Base-by-base conservation (phyloP, 202 grass and related monocot species). In the Miscanthus sacchariflorus region DNA sequence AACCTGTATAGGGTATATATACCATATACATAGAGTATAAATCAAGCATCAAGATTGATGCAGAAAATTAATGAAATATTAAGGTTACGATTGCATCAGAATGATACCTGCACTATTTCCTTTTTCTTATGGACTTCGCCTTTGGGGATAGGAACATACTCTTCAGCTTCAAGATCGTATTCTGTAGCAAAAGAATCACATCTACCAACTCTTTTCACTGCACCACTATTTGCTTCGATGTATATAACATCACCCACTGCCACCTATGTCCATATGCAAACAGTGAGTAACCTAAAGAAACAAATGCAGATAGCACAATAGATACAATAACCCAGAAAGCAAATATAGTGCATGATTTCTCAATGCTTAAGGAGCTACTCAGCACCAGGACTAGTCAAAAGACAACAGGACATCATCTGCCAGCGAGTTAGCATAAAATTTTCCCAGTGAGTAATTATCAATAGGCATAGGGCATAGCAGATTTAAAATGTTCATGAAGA, bases 131-230 rank as follows among this genome's bases (percentile, higher is more conserved):
- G 90, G 72, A 96, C 94, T 79, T 99, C 94, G 19, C 94, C 97
- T 95, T 99, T 99, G 48, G 97, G 97, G 81, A 99, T 95, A 38
- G 94, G 97, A 72, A 99, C 97, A 91, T 99, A 99, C 79, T 96
- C 94, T 70, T 99, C 94, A 43, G 97, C 94, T 87, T 99, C 96
- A 82, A 99, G 94, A 91, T 99, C 97, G 28, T 89, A 98, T 85
- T 99, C 92, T 76, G 97, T 99, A 82, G 94, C 97, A 88, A 97
- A 99, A 87, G 97, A 85, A 96, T 97, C 97, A 85, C 97, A 99
- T 92, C 97, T 93, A 87, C 97, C 97, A 6, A 99, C 97, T 93
- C 97, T 96, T 86, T 97, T 99, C 80, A 99, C 97, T 33, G 97
- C 97, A 85, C 94, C 93, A 72, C 97, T 99, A 88, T 95, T 99